Conservation (phyloP, 75 land plant species). For the Sequoiadendron giganteum region DNA sequence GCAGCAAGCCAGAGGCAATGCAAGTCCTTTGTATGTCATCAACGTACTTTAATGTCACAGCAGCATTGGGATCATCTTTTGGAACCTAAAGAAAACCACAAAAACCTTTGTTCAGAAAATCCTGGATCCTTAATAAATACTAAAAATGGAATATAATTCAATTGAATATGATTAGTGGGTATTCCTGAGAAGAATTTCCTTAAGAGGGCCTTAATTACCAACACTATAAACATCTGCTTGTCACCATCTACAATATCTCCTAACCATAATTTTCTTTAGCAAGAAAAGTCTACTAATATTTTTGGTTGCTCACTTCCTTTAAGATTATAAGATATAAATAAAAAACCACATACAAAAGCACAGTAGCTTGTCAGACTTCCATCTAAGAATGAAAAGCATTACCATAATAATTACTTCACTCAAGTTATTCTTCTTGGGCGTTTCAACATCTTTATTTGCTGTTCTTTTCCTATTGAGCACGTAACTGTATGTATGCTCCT, state of each 20-base stretch:
- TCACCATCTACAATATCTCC: not conserved
- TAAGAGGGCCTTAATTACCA: not conserved
- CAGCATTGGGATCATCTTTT: constrained; percentile 59
- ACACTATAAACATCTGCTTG: not conserved
- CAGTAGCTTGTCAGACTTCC: not conserved
- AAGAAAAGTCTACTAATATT: not conserved
- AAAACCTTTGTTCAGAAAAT: not conserved
- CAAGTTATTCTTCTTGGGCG: not conserved
- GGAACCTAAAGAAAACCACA: constrained; percentile 35
- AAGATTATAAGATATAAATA: not conserved
- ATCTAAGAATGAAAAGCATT: not conserved
- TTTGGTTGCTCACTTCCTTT: not conserved
- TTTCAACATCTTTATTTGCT: no score
- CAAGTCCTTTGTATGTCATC: constrained; percentile 58
- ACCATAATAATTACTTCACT: not conserved
- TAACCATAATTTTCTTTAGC: not conserved
- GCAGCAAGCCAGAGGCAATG: constrained; percentile 50
- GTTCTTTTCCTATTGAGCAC: not conserved
- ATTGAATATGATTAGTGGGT: not conserved
- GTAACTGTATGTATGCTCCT: not conserved
- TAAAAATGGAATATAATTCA: not conserved
- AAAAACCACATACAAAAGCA: not conserved
- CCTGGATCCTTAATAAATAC: not conserved
- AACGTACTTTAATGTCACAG: constrained; percentile 32
- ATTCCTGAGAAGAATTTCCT: not conserved